Base-by-base conservation (phyloP, 1,284 basidiomycete genomes). In the Fomitopsis betulina region DNA sequence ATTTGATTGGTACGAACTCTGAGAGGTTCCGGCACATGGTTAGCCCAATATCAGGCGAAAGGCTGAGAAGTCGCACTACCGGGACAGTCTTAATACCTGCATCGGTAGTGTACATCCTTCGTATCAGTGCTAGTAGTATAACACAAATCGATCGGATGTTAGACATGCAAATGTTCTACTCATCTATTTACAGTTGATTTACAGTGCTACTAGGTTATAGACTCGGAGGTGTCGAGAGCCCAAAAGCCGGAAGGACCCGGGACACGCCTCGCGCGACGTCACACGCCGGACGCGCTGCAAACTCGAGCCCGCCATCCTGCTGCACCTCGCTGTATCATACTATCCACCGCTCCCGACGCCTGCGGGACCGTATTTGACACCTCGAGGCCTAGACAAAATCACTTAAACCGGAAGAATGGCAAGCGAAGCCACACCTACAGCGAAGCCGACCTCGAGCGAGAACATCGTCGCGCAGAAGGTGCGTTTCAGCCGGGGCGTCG, bases 381-480 rank as follows among this genome's bases (percentile, higher is more conserved):
- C 21, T 43, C 12, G 17, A n/a, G 8, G 17, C 17, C 21, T 42
- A 3, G 39, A 42, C 17, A 19, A 4, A 9, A 23, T 5, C 4
- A 13, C 9, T 13, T 27, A 1, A 23, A 43, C 21, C 12, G 7
- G 5, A 25, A 33, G 17, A 13, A 57, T 57, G 56, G 53, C 56
- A 23, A 52, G 27, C 30, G 56, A 57, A 43, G 45, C 56, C 30
- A 54, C n/a, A n/a, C n/a, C n/a, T n/a, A n/a, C 53, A 7, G 55
- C 76, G 52, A 85, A 86, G 71, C 80, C 87, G 55, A 76, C 86
- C 54, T 86, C 91, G 58, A 93, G 89, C 77, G 93, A 96, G 76
- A 89, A 94, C 72, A 84, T 90, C 67, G 78, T 95, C 65, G 85
- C 84, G 39, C 87, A 92, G 78, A 96, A 96, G 85, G 93, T 91